A percentile compares a stretch with the other conserved stretches of the same genome.
Evolutionary conservation across 2,329 filamentous ascomycete species (phyloP).

Genomic region (Colletotrichum spinosum): DNA sequence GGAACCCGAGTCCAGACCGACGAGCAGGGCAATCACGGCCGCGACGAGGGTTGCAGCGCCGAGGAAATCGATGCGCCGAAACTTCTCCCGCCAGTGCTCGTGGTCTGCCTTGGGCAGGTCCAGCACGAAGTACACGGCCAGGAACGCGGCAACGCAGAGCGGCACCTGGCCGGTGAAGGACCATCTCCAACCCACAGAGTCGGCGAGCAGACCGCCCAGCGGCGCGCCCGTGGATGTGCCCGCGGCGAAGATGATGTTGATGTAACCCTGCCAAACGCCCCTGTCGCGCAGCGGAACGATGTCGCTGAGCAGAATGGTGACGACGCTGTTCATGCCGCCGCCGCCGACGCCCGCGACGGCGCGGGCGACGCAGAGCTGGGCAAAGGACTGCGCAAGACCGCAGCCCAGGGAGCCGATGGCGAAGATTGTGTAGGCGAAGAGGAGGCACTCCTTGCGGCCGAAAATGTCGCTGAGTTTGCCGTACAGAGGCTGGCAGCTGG

Average conservation of each 20-base stretch:
- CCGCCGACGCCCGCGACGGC: slow-evolving; percentile 69
- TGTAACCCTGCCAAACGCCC: slow-evolving; percentile 78
- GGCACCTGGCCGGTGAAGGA: slow-evolving; percentile 78
- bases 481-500: slow-evolving; percentile 80
- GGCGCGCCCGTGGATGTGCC: slow-evolving; percentile 79
- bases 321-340: slow-evolving; percentile 78
- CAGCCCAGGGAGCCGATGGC: slow-evolving; percentile 73
- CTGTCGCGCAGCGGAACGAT: slow-evolving; percentile 76
- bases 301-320: slow-evolving; percentile 77
- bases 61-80: slow-evolving; percentile 78
- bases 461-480: slow-evolving; percentile 79
- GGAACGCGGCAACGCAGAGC: slow-evolving; percentile 73
- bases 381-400: slow-evolving; percentile 72
- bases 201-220: slow-evolving; percentile 77
- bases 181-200: slow-evolving; percentile 82
- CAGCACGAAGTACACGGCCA: slow-evolving; percentile 72
- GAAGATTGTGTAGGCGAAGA: slow-evolving; percentile 74
- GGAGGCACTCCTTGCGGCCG: slow-evolving; percentile 73
- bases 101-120: slow-evolving; percentile 69
- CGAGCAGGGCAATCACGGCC: slow-evolving; percentile 73
- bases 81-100: slow-evolving; percentile 72
- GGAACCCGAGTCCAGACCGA: slow-evolving; percentile 79
- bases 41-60: slow-evolving; percentile 75
- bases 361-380: slow-evolving; percentile 73
- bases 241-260: slow-evolving; percentile 78